These are phyloP conservation scores for Salix dunnii DNA, from an alignment of 345 rosid genomes.

Conservation along the genomic window DNA sequence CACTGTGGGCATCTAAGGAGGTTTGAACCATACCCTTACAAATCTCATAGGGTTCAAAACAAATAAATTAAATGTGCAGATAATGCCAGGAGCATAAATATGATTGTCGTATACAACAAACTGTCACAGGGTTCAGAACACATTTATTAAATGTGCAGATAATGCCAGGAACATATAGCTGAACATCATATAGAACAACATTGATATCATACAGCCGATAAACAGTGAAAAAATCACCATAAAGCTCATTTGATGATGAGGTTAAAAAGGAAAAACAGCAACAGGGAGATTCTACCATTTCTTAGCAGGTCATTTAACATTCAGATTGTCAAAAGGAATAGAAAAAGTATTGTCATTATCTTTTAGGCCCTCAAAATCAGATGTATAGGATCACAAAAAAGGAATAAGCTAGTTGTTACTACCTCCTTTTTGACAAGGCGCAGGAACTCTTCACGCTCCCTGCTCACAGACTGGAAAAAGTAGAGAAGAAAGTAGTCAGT, in stretches of 20 bases:
- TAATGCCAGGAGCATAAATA: neutral
- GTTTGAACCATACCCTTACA: neutral
- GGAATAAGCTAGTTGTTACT: constrained; percentile 2
- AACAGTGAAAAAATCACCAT: neutral
- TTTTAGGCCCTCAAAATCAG: neutral
- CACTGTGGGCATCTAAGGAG: neutral
- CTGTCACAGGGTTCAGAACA: neutral
- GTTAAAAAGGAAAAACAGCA: neutral
- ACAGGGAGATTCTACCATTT: neutral
- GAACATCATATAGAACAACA: neutral
- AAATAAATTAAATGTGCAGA: neutral
- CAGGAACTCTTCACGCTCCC: constrained; percentile 94
- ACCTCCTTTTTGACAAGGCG: constrained; percentile 90
- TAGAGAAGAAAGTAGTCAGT: constrained; percentile 17
- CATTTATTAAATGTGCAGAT: neutral
- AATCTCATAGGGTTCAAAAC: neutral
- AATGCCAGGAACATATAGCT: neutral
- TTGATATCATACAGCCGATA: neutral
- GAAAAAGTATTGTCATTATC: neutral
- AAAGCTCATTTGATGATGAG: neutral
- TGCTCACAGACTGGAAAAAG: constrained; percentile 73
- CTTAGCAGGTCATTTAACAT: neutral
- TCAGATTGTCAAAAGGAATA: neutral
- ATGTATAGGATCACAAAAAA: neutral
- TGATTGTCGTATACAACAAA: neutral